A percentile compares a stretch with the other conserved stretches of the same genome.
Conservation (phyloP, 768 basidiomycete genomes). For the Filobasidium wieringae region DNA sequence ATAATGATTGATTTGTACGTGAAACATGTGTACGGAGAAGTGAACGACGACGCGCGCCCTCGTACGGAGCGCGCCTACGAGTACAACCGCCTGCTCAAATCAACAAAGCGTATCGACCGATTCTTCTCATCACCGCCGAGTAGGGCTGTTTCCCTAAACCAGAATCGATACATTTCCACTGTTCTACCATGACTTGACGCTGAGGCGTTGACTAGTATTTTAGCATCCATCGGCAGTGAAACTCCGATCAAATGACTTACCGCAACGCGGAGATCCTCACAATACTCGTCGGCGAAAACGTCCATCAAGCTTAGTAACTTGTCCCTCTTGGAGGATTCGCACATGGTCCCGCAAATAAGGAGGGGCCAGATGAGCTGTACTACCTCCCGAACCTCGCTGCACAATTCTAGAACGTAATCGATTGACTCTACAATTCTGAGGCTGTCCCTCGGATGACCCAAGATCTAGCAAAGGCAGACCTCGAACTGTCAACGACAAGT, state of each 20-base stretch:
- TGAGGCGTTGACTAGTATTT: background rate
- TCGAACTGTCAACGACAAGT: background rate
- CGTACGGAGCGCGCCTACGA: no score
- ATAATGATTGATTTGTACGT: no score
- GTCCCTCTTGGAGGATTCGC: background rate
- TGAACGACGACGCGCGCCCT: no score
- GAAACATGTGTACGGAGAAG: no score
- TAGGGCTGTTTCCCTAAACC: background rate
- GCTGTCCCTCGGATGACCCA: background rate
- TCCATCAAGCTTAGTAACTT: background rate
- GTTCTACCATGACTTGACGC: constrained; percentile 4
- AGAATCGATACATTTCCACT: background rate
- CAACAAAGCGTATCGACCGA: background rate
- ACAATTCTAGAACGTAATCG: constrained; percentile 23
- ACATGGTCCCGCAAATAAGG: constrained; percentile 13
- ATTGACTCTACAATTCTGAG: constrained; percentile 8
- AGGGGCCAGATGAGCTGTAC: constrained; percentile 31
- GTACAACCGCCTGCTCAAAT: no score
- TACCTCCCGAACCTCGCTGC: constrained; percentile 19
- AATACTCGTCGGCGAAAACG: constrained; percentile 1
- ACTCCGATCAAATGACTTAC: background rate
- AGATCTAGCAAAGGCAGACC: background rate
- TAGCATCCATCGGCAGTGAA: background rate
- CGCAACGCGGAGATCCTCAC: constrained; percentile 3
- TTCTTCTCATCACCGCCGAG: background rate